Percentiles rank a stretch among this genome's conserved stretches.
These are phyloP conservation scores for Lachancea sp. DNA, from an alignment of 805 yeast species.

Conservation along the genomic window DNA sequence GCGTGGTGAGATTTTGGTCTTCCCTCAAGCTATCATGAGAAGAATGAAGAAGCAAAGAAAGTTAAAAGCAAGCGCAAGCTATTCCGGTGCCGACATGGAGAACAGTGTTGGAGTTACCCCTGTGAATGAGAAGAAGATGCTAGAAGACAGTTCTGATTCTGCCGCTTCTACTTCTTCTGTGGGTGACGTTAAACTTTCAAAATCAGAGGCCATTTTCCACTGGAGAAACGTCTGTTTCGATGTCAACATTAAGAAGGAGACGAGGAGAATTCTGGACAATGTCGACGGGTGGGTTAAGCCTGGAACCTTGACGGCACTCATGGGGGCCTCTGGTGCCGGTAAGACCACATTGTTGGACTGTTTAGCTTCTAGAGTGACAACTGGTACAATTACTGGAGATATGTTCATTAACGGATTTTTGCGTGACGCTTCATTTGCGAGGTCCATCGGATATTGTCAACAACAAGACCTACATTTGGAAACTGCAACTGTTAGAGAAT, in stretches of 20 bases:
- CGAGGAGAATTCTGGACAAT: slow-evolving; percentile 52
- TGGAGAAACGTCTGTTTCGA: slow-evolving; percentile 74
- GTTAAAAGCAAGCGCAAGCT: slow-evolving; percentile 17
- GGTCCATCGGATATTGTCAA: slow-evolving; percentile 75
- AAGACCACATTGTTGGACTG: slow-evolving; percentile 71
- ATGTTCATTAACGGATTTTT: slow-evolving; percentile 66
- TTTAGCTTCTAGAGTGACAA: slow-evolving; percentile 61
- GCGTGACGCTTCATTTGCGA: slow-evolving; percentile 57
- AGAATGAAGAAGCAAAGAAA: slow-evolving; percentile 39
- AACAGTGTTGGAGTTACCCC: slow-evolving; percentile 14
- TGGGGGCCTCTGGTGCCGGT: slow-evolving; percentile 89
- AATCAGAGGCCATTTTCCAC: slow-evolving; percentile 51
- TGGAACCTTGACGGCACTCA: slow-evolving; percentile 71
- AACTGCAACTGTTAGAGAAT: slow-evolving; percentile 67
- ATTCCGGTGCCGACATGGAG: slow-evolving; percentile 19
- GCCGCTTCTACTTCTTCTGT: slow-evolving; percentile 7
- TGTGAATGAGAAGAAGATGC: slow-evolving; percentile 20
- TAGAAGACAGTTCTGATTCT: slow-evolving; percentile 20
- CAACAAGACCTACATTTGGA: slow-evolving; percentile 74
- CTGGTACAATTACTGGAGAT: slow-evolving; percentile 68
- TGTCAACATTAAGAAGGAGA: slow-evolving; percentile 54
- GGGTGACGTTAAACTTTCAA: slow-evolving; percentile 25
- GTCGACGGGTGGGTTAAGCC: slow-evolving; percentile 84
- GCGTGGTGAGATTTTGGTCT: slow-evolving; percentile 65
- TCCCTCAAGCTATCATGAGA: slow-evolving; percentile 44